These are phyloP conservation scores for Salix suchowensis DNA, from an alignment of 345 rosid genomes.

Conservation along the genomic window DNA sequence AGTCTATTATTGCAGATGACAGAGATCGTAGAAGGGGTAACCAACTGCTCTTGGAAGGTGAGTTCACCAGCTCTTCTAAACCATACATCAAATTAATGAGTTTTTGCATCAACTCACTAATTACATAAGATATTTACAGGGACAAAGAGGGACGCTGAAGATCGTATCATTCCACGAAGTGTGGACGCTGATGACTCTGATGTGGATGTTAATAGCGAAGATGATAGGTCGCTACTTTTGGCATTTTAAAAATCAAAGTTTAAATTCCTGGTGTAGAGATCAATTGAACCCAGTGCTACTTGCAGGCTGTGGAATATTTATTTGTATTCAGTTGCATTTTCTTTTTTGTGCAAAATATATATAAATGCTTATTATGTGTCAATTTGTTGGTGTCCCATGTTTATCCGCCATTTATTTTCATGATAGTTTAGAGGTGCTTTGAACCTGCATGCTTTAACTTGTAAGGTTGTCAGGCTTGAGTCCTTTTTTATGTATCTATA, in stretches of 20 bases:
- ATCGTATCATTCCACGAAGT: conserved; percentile 71
- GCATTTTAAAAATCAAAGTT: not conserved
- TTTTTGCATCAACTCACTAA: conserved; percentile 20
- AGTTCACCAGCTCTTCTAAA: not conserved
- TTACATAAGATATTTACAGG: conserved; percentile 34
- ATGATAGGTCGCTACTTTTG: conserved; percentile 50
- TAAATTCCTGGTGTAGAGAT: not conserved
- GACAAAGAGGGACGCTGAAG: conserved; percentile 71
- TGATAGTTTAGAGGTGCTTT: no score
- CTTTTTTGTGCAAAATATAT: no score
- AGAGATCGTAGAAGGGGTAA: conserved; percentile 77
- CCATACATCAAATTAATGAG: not conserved
- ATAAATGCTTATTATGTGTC: no score
- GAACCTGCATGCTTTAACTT: no score
- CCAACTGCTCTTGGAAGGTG: conserved; percentile 80
- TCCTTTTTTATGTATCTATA: no score
- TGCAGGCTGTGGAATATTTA: no score
- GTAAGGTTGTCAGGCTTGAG: no score
- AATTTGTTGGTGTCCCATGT: no score
- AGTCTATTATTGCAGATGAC: conserved; percentile 52
- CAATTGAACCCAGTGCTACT: no score
- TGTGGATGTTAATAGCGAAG: conserved; percentile 59
- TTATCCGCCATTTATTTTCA: no score
- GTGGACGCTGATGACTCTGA: conserved; percentile 98
- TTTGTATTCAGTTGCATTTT: no score